Conservation (phyloP, 1,284 basidiomycete species). For the Somion occarium region DNA sequence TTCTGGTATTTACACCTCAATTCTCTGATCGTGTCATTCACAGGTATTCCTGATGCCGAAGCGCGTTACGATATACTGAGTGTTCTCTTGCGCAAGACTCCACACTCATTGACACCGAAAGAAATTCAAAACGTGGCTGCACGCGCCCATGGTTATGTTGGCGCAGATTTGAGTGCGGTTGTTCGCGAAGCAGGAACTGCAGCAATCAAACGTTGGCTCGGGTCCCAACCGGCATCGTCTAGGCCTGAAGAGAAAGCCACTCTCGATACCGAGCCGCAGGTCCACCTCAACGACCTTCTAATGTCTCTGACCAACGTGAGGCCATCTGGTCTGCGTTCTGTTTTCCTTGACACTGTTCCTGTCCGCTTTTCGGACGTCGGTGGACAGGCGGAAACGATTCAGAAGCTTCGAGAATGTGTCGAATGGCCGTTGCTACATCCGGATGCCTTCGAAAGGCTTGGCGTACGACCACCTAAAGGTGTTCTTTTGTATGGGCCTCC, state of each 20-base stretch:
- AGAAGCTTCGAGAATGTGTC: slow-evolving; percentile 82
- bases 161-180: slow-evolving; percentile 90
- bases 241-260: slow-evolving; percentile 13
- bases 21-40: no score
- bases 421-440: slow-evolving; percentile 94
- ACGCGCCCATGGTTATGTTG: slow-evolving; percentile 94
- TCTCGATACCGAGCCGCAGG: slow-evolving; percentile 29
- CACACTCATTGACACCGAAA: slow-evolving; percentile 60
- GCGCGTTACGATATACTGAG: slow-evolving; percentile 82
- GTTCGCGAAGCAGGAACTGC: slow-evolving; percentile 90
- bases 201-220: slow-evolving; percentile 82
- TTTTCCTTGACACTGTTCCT: slow-evolving; percentile 84
- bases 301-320: slow-evolving; percentile 75
- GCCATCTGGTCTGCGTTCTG: slow-evolving; percentile 91
- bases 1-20: background rate
- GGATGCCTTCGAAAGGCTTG: slow-evolving; percentile 82
- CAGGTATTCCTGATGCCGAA: slow-evolving; percentile 85
- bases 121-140: slow-evolving; percentile 69
- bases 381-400: slow-evolving; percentile 76
- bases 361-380: slow-evolving; percentile 89
- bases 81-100: slow-evolving; percentile 78
- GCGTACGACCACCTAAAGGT: slow-evolving; percentile 86
- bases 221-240: slow-evolving; percentile 15
- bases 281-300: slow-evolving; percentile 65
- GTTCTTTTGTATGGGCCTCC: slow-evolving; percentile 95